Evolutionary conservation across 257 asterid species (phyloP).

Genomic region (Scutellaria galericulata): DNA sequence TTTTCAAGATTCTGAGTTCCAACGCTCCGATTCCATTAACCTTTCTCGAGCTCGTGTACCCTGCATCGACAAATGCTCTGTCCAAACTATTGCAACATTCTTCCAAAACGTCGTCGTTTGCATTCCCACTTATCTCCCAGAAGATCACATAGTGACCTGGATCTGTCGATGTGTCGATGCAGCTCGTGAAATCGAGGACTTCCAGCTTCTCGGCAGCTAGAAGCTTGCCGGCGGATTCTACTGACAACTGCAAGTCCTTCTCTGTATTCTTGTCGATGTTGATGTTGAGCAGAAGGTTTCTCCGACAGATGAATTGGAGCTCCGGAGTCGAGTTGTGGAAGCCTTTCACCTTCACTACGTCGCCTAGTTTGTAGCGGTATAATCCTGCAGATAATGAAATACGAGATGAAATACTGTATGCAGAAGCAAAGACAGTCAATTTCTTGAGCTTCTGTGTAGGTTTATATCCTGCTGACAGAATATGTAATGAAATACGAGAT

Average conservation of each 20-base stretch:
- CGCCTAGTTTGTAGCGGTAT: slow-evolving; percentile 73
- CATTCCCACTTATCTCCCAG: slow-evolving; percentile 67
- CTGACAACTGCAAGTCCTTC: slow-evolving; percentile 68
- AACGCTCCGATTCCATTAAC: slow-evolving; percentile 56
- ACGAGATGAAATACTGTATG: too few species aligned
- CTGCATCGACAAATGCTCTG: slow-evolving; percentile 60
- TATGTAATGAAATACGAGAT: too few species aligned
- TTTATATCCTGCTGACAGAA: too few species aligned
- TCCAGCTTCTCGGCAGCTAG: slow-evolving; percentile 57
- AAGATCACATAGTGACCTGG: slow-evolving; percentile 64
- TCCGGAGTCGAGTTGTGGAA: slow-evolving; percentile 77
- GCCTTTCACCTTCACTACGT: slow-evolving; percentile 68
- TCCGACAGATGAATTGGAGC: slow-evolving; percentile 64
- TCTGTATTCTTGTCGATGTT: slow-evolving; percentile 81
- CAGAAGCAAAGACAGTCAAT: too few species aligned
- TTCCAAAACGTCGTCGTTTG: slow-evolving; percentile 45
- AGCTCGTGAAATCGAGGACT: slow-evolving; percentile 72
- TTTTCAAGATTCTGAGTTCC: slow-evolving; percentile 63
- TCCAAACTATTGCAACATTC: slow-evolving; percentile 78
- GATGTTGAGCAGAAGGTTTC: slow-evolving; percentile 61
- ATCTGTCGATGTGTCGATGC: slow-evolving; percentile 45
- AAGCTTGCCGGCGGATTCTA: slow-evolving; percentile 56
- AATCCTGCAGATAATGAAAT: slow-evolving; percentile 46
- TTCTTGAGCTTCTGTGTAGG: too few species aligned
- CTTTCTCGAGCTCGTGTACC: slow-evolving; percentile 64